These are phyloP conservation scores for Rutidosis leptorrhynchoides DNA, from an alignment of 129 eudicot species.

Conservation along the genomic window DNA sequence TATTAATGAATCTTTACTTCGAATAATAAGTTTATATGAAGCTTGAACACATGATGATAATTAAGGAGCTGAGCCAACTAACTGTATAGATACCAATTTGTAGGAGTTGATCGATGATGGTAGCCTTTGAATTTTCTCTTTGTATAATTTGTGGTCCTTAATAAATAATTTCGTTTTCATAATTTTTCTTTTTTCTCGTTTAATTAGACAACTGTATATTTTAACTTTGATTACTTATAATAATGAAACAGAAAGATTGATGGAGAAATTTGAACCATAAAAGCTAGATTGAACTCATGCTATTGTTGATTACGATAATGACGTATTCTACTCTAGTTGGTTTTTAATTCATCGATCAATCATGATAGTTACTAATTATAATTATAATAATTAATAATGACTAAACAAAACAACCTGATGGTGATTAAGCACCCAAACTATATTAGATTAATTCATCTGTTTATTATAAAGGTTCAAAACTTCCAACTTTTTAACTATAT, in stretches of 20 bases:
- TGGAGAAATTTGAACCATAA: slow-evolving; percentile 23
- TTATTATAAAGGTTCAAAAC: not conserved
- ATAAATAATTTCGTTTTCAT: not conserved
- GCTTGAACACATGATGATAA: not conserved
- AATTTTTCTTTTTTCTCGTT: slow-evolving; percentile 1
- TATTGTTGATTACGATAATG: slow-evolving; percentile 18
- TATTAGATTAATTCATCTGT: not conserved
- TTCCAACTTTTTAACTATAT: not conserved
- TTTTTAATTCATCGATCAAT: not conserved
- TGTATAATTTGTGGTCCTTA: not conserved
- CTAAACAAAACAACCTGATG: slow-evolving; percentile 9
- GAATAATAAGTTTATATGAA: not conserved
- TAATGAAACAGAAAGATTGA: slow-evolving; percentile 1
- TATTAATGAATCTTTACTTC: no score
- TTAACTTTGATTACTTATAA: not conserved
- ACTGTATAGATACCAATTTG: not conserved
- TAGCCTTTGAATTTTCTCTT: not conserved
- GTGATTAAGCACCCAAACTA: slow-evolving; percentile 3
- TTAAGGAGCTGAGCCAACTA: not conserved
- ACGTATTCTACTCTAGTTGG: not conserved
- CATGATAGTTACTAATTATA: not conserved
- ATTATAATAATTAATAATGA: not conserved
- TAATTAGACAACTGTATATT: slow-evolving; percentile 14
- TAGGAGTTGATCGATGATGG: not conserved
- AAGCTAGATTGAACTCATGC: slow-evolving; percentile 15